Evolutionary conservation across 129 eudicot genomes (phyloP), one percentile per base, ranked within the genome.

Genomic region (Flaveria linearis): DNA sequence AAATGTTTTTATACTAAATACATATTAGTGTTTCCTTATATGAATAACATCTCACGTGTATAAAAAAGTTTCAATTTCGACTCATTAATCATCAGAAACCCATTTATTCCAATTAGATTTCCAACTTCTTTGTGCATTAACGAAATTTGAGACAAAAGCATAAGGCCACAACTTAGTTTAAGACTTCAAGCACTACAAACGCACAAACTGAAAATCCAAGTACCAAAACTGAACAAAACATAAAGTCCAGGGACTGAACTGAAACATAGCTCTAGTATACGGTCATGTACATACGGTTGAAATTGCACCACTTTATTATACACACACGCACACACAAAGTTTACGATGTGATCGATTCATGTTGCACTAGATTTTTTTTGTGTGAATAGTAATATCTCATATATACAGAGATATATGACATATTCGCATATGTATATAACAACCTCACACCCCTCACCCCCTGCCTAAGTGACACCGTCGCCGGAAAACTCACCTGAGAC

Each of bases 401-500:
- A 69, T 73, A 47, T 79, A 39, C 7, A 33, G 65, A 28, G 41
- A 60, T 39, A 78, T 25, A 73, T 65, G 2, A 55, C 39, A 28
- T 50, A 12, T 11, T 55, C 30, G 20, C 9, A 49, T 49, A 36
- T 65, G 50, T 66, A 62, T 79, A 79, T 79, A 80, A 53, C n/a
- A 5, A 80, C 80, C 75, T 74, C 80, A 66, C 75, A 80, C 76
- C 69, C 62, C 68, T 63, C 71, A 74, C 49, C 71, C 17, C 51
- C 39, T 47, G 33, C 53, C 76, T 17, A 67, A 74, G 80, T 74
- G 65, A 67, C 11, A 56, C 77, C 46, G 45, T 70, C 63, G 70
- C 80, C 80, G 80, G 84, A 67, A 80, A 80, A 79, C 60, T 49
- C 45, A 41, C 78, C 78, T 74, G 83, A 79, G 57, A 74, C 71